These are phyloP conservation scores for Leucocoprinus birnbaumii DNA, from an alignment of 768 basidiomycete genomes.

Conservation along the genomic window DNA sequence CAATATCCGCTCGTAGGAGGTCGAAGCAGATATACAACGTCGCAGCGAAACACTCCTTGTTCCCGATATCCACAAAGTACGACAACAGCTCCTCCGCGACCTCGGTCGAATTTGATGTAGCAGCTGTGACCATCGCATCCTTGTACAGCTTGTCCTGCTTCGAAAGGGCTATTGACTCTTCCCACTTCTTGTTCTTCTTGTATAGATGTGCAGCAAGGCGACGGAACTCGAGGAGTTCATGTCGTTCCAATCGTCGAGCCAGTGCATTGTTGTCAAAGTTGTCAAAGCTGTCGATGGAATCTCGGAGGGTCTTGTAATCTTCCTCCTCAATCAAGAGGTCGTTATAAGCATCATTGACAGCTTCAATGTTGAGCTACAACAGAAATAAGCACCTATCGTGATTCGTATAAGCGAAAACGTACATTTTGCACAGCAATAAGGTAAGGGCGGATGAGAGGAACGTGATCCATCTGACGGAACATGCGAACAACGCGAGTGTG, in stretches of 20 bases:
- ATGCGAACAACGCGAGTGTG: constrained; percentile 94
- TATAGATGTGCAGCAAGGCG: constrained; percentile 93
- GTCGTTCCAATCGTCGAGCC: constrained; percentile 82
- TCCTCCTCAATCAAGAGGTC: constrained; percentile 98
- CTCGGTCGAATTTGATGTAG: constrained; percentile 78
- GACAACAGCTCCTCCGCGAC: constrained; percentile 93
- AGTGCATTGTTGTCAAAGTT: constrained; percentile 93
- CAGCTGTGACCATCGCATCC: constrained; percentile 92
- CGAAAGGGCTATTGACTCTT: constrained; percentile 91
- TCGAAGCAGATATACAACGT: constrained; percentile 93
- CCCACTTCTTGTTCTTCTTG: constrained; percentile 98
- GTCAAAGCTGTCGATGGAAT: constrained; percentile 97
- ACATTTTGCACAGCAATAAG: constrained; percentile 96
- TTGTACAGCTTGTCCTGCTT: constrained; percentile 98
- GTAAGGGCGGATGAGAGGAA: constrained; percentile 93
- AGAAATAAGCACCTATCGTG: constrained; percentile 6
- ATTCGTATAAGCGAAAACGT: constrained; percentile 22
- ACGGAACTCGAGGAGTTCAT: constrained; percentile 93
- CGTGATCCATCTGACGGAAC: constrained; percentile 93
- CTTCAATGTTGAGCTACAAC: constrained; percentile 84
- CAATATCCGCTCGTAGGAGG: constrained; percentile 87
- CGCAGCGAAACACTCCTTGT: constrained; percentile 96
- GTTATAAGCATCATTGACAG: constrained; percentile 98
- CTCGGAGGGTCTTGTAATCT: constrained; percentile 96
- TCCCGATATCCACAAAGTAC: constrained; percentile 98